Base-by-base conservation (phyloP, 306 rosid genomes). In the Adenanthera pavonina region DNA sequence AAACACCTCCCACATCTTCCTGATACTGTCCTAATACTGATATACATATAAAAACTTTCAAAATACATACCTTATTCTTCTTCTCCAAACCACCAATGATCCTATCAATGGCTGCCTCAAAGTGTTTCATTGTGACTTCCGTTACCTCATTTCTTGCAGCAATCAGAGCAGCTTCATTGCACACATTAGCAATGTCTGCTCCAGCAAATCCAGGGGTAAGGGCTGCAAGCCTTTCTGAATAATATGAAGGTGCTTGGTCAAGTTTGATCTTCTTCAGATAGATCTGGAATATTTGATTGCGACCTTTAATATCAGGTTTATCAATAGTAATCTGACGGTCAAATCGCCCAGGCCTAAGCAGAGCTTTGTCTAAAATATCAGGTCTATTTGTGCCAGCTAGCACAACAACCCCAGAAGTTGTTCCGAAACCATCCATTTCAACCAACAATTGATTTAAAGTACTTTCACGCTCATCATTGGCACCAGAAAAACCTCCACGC, bases 141-240 rank as follows among this genome's bases (percentile, higher is more conserved):
- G 85, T 41, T 81, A 85, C 76, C 62, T 92, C 97, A 78, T 25
- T 14, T 78, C 99, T 93, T 33, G 99, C 99, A 83, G 99, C 99
- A 88, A 95, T 90, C 64, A 95, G 82, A 52, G 99, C 99, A 85
- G 94, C 99, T 88, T 95, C 99, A 40, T 95, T 95, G 83, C 98
- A 93, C 41, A 95, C 97, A 88, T 95, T 95, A 57, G 99, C 98
- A 86, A 95, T 95, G 89, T 93, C 99, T n/a, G 99, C 99, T 77
- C 99, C 99, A 35, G 98, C 97, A 90, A 95, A 93, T 75, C 99
- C 99, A 47, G 99, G 99, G n/a, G 98, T 95, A 48, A 93, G 91
- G 57, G 99, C 98, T 46, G 99, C 98, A 71, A 95, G 97, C 87
- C 98, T 90, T 67, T 92, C 97, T 7, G 99, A 95, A 86, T 69